Evolutionary conservation across 305 asterid genomes (phyloP).

Genomic region (Ajuga reptans): DNA sequence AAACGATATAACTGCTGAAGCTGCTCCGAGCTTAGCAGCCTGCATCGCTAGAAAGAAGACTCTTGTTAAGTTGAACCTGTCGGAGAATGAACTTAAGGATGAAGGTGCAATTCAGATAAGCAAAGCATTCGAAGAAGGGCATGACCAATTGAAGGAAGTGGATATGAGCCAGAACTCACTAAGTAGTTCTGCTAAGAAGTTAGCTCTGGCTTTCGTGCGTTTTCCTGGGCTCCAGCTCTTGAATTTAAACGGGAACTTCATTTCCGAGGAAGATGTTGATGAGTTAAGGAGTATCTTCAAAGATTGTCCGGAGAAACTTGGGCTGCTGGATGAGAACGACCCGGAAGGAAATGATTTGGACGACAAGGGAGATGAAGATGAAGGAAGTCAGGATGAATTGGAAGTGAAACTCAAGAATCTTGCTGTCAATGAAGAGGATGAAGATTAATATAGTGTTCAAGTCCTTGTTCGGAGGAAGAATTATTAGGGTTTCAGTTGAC

Average conservation of each 20-base stretch:
- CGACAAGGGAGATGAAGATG: constrained; percentile 53
- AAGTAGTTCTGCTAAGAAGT: constrained; percentile 48
- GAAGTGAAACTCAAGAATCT: constrained; percentile 64
- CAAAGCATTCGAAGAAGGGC: constrained; percentile 50
- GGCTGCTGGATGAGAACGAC: constrained; percentile 79
- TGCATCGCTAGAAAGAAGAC: constrained; percentile 48
- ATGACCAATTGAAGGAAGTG: constrained; percentile 55
- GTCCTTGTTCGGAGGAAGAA: constrained; percentile 18
- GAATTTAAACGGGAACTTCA: constrained; percentile 63
- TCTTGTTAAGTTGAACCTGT: constrained; percentile 60
- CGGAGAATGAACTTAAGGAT: constrained; percentile 86
- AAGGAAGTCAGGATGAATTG: constrained; percentile 51
- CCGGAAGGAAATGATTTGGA: constrained; percentile 75
- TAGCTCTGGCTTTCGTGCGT: constrained; percentile 58
- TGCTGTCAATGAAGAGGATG: constrained; percentile 51
- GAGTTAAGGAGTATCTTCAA: constrained; percentile 68
- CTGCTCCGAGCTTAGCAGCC: constrained; percentile 56
- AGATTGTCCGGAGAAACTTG: constrained; percentile 56
- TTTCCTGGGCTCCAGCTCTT: constrained; percentile 53
- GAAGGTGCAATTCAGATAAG: constrained; percentile 66
- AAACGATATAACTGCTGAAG: constrained; percentile 74
- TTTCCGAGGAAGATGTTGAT: constrained; percentile 74
- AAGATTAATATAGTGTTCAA: constrained; percentile 16
- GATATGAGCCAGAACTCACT: constrained; percentile 65
- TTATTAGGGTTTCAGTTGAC: constrained; percentile 21